These are phyloP conservation scores for Nasturtium officinale DNA, from an alignment of 345 rosid genomes.

Conservation along the genomic window DNA sequence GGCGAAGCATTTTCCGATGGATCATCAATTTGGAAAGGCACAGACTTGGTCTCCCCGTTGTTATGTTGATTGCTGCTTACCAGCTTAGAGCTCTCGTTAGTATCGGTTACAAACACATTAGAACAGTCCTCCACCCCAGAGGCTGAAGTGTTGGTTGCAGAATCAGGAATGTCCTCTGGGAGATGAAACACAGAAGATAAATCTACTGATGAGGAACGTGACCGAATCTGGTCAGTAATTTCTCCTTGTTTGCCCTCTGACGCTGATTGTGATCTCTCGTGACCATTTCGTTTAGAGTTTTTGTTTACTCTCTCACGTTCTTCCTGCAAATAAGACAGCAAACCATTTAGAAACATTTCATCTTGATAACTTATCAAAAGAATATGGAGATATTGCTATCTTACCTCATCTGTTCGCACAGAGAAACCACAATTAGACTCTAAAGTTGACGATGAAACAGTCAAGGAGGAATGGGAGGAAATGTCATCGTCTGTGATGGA, in stretches of 20 bases:
- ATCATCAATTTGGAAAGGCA: slow-evolving; percentile 31
- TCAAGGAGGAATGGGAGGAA: slow-evolving; percentile 77
- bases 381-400: neutral
- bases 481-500: slow-evolving; percentile 77
- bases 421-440: slow-evolving; percentile 56
- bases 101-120: slow-evolving; percentile 13
- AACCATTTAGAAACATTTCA: slow-evolving; percentile 7
- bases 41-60: slow-evolving; percentile 17
- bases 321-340: slow-evolving; percentile 53
- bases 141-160: slow-evolving; percentile 28
- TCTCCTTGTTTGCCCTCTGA: slow-evolving; percentile 27
- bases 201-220: slow-evolving; percentile 38
- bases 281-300: slow-evolving; percentile 41
- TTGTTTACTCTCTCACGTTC: slow-evolving; percentile 42
- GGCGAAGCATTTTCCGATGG: slow-evolving; percentile 31
- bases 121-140: slow-evolving; percentile 26
- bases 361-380: neutral
- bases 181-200: slow-evolving; percentile 44
- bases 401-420: slow-evolving; percentile 54
- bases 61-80: neutral
- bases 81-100: slow-evolving; percentile 19
- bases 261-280: slow-evolving; percentile 43
- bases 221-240: slow-evolving; percentile 11
- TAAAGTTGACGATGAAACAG: slow-evolving; percentile 50
- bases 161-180: slow-evolving; percentile 25